Conservation (phyloP, 805 yeast genomes). For the Ogataea pignaliae region DNA sequence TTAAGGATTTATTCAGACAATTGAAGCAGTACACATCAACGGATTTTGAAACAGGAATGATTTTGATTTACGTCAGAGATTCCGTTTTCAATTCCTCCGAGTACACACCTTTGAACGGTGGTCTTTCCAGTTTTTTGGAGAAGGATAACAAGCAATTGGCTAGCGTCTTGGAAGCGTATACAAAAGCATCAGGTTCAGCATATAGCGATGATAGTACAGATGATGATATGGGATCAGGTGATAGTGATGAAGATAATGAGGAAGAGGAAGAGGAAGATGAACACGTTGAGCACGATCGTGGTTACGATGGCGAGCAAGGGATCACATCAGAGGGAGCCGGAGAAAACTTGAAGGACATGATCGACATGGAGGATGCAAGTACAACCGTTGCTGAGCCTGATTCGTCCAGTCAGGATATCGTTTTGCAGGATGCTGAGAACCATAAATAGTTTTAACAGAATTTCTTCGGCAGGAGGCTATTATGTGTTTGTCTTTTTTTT, state of each 20-base stretch:
- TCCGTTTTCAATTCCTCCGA: constrained; percentile 17
- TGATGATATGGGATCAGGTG: neutral
- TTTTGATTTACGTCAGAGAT: constrained; percentile 31
- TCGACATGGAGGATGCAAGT: neutral
- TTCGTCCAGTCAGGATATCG: too few species aligned
- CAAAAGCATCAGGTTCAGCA: neutral
- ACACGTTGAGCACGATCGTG: constrained; percentile 2
- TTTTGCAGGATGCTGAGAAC: too few species aligned
- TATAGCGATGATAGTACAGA: neutral
- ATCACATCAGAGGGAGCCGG: too few species aligned
- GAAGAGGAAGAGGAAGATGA: constrained; percentile 8
- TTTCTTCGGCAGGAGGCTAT: too few species aligned
- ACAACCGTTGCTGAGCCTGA: too few species aligned
- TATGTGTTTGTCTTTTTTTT: too few species aligned
- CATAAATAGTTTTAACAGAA: too few species aligned
- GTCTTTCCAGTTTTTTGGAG: constrained; percentile 27
- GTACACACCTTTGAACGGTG: constrained; percentile 15
- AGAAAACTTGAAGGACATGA: neutral
- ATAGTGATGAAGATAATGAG: constrained; percentile 8
- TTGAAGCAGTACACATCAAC: constrained; percentile 17
- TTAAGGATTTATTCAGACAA: constrained; percentile 23
- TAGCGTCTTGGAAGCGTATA: constrained; percentile 11
- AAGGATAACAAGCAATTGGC: constrained; percentile 27
- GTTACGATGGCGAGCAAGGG: constrained; percentile 1
- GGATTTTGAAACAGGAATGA: constrained; percentile 29